Conservation (phyloP, 257 asterid species). For the Capsicum chinense region DNA sequence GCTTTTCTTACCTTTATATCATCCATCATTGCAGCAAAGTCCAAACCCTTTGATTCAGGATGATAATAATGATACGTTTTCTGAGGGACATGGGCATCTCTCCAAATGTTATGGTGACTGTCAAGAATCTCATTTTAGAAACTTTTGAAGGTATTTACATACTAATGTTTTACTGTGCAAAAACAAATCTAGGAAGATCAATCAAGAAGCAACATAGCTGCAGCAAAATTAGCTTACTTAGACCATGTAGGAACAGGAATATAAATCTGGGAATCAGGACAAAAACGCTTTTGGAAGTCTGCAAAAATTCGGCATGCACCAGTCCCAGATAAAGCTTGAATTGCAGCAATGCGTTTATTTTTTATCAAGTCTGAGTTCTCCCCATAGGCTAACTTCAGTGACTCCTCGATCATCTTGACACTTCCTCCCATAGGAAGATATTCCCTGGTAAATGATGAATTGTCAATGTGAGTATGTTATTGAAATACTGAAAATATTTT, state of each 20-base stretch:
- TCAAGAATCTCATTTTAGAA: constrained; percentile 33
- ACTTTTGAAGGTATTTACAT: constrained; percentile 20
- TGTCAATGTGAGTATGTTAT: background rate
- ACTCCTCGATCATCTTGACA: constrained; percentile 74
- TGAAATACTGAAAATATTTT: background rate
- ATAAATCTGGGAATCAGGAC: constrained; percentile 80
- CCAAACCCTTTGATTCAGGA: constrained; percentile 88
- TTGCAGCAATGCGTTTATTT: constrained; percentile 84
- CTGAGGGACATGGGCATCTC: constrained; percentile 92
- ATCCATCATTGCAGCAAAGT: constrained; percentile 78
- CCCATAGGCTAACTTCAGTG: constrained; percentile 93
- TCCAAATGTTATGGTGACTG: constrained; percentile 99
- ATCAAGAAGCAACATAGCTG: background rate
- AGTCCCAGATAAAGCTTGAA: constrained; percentile 95
- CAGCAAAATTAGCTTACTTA: constrained; percentile 65
- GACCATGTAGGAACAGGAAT: constrained; percentile 98
- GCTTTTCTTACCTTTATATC: constrained; percentile 69
- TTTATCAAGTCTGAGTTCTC: constrained; percentile 82
- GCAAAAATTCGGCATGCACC: constrained; percentile 99
- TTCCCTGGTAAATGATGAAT: constrained; percentile 64
- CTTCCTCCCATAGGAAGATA: constrained; percentile 99
- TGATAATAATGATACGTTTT: constrained; percentile 88
- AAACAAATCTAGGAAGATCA: constrained; percentile 2
- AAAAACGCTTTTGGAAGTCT: constrained; percentile 90
- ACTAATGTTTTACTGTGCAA: constrained; percentile 3